Base-by-base conservation (phyloP, 139 green algal species). In the Picochlorum sp. region DNA sequence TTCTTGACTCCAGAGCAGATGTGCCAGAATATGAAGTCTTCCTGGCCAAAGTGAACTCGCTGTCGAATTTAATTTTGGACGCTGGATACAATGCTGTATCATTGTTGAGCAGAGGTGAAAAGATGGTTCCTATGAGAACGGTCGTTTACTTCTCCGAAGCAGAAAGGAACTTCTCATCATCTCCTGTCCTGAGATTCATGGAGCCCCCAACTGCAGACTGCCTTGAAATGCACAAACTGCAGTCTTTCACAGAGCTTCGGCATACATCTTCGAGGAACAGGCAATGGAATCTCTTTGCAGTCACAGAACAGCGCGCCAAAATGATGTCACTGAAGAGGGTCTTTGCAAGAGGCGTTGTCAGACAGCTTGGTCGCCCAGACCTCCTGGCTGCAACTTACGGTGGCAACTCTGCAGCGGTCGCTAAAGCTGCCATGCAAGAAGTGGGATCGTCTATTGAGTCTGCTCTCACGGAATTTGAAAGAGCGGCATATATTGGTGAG, bases 271-370 rank as follows among this genome's bases (percentile, higher is more conserved):
- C 85, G 49, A 79, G 88, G 62, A 92, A 97, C 76, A 76, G 88
- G 23, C 92, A 97, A 80, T 92, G 81, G 78, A 91, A 97, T 77
- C 77, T 90, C 14, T 97, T 87, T 72, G 78, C 70, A 21, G 66
- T 80, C 34, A 82, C 56, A 8, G 88, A 96, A 77, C 68, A 79
- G 5, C 66, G 68, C 7, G 69, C 81, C 60, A n/a, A 67, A 16
- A 69, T 54, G 44, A 55, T 76, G 14, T 62, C 84, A 3, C 70
- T 94, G 31, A 82, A 84, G 37, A 77, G 91, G 16, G 72, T 96
- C 5, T 97, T 92, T 62, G 70, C 95, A 21, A 76, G 90, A 9
- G 85, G 86, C n/a, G 60, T 86, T 44, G 78, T 94, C 56, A 76
- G 83, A 16, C 78, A 85, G 62, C 72, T 92, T 56, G 73, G 74